Evolutionary conservation across 2,329 filamentous ascomycete genomes (phyloP), one percentile per base, ranked within the genome.

Genomic region (Ceratocystis cacaofunesta): DNA sequence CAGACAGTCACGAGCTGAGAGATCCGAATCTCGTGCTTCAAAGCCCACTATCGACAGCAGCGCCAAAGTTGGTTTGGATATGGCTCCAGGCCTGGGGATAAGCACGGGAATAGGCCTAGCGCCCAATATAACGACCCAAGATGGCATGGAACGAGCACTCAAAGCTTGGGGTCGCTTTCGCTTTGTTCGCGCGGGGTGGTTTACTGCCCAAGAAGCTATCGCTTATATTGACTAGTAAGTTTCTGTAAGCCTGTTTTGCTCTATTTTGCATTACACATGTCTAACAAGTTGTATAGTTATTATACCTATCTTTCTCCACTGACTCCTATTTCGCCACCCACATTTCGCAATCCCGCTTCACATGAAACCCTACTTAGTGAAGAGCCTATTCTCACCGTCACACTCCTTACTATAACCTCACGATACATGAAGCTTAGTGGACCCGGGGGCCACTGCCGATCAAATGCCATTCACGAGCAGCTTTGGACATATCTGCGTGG

Each of bases 101-200:
- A n/a, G 3, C 52, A 17, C 25, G 10, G 28, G 52, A 57, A n/a
- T 82, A 52, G 80, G 83, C 58, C 78, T 78, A 5, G 32, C 25
- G 10, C 46, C 58, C 1, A 50, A 78, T 66, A 70, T 78, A 7
- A 4, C 68, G 74, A 36, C 65, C 4, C 61, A 61, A 17, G 44
- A 61, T 43, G 65, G 61, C 28, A 30, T 61, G 25, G 61, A 66
- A 46, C 84, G 88, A 66, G 92, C 92, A 0, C 77, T 96, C 67
- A 86, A 85, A 71, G 88, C 90, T n/a, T 99, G 94, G 94, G 85
- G 87, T 1, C 82, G 90, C 69, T 92, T 96, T 73, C 86, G 92
- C 55, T 97, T 97, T 73, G 92, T 97, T n/a, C 86, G 91, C 64
- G 91, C 91, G 7, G 94, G 94, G 8, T 97, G 92, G 92, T 94